Evolutionary conservation across 768 basidiomycete species (phyloP).

Genomic region (Leccinum variicolor): DNA sequence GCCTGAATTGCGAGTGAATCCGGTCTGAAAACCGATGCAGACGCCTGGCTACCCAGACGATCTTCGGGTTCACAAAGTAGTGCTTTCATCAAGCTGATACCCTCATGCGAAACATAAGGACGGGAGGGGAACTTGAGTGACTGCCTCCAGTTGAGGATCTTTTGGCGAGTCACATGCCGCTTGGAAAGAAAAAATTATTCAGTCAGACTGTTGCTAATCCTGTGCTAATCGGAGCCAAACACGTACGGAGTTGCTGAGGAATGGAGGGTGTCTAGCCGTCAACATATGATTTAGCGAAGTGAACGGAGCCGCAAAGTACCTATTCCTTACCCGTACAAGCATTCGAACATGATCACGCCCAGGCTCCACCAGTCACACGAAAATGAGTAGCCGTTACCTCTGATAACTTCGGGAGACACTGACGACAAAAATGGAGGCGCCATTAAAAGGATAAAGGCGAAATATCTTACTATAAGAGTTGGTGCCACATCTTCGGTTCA

Average conservation of each 20-base stretch:
- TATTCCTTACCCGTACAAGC: constrained; percentile 76
- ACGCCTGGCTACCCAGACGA: constrained; percentile 76
- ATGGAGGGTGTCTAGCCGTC: constrained; percentile 78
- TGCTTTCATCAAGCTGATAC: constrained; percentile 81
- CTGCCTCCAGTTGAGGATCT: constrained; percentile 94
- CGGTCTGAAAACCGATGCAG: constrained; percentile 66
- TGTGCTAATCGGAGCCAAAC: constrained; percentile 20
- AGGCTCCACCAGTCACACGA: constrained; percentile 99
- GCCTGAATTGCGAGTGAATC: constrained; percentile 74
- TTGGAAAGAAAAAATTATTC: constrained; percentile 27
- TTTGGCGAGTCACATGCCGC: constrained; percentile 94
- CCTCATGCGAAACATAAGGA: constrained; percentile 84
- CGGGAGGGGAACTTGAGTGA: constrained; percentile 82
- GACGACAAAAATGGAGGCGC: constrained; percentile 22
- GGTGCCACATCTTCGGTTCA: constrained; percentile 64
- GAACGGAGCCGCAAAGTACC: constrained; percentile 25
- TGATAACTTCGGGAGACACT: constrained; percentile 92
- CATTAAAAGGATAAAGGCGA: constrained; percentile 24
- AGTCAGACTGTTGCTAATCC: constrained; percentile 15
- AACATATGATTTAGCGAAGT: constrained; percentile 23
- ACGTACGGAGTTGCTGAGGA: constrained; percentile 88
- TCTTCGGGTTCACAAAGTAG: constrained; percentile 96
- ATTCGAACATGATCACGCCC: constrained; percentile 96
- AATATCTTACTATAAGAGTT: constrained; percentile 76
- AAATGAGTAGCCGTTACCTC: constrained; percentile 89